Conservation (phyloP, 352 stramenopile species). For the Phytopythium chamaehyphon region DNA sequence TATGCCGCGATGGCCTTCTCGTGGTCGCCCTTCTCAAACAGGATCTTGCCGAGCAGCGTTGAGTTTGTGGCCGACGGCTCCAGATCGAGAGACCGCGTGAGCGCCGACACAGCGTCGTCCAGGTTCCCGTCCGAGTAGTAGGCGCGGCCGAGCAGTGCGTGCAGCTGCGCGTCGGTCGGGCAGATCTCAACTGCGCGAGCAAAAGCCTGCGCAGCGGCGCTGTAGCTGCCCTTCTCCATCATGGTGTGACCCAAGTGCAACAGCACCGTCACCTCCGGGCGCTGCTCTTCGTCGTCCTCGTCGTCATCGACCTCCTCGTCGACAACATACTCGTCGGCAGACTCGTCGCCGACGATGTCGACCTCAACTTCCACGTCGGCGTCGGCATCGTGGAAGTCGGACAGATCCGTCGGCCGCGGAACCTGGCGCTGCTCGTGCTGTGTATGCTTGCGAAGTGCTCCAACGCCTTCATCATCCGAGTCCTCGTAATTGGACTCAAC, state of each 20-base stretch:
- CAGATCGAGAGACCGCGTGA: slow-evolving; percentile 60
- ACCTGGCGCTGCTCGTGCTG: slow-evolving; percentile 1
- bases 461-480: slow-evolving; percentile 24
- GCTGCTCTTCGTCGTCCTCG: slow-evolving; percentile 52
- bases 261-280: slow-evolving; percentile 81
- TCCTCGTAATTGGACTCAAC: slow-evolving; percentile 57
- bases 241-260: slow-evolving; percentile 77
- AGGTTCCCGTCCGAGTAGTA: slow-evolving; percentile 85
- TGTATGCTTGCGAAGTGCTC: neutral
- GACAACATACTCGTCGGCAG: slow-evolving; percentile 6
- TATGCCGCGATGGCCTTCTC: slow-evolving; percentile 85
- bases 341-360: slow-evolving; percentile 1
- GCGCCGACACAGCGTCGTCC: slow-evolving; percentile 62
- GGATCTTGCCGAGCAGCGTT: slow-evolving; percentile 81
- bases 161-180: slow-evolving; percentile 61
- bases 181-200: slow-evolving; percentile 80
- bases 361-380: slow-evolving; percentile 16
- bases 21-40: slow-evolving; percentile 86
- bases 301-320: slow-evolving; percentile 46
- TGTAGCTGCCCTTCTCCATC: slow-evolving; percentile 78
- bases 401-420: slow-evolving; percentile 32
- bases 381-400: slow-evolving; percentile 43
- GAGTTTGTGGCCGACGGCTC: slow-evolving; percentile 81
- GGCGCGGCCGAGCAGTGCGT: slow-evolving; percentile 75
- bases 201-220: slow-evolving; percentile 76